Evolutionary conservation across 78 protist species (phyloP), one percentile per base, ranked within the genome.

Genomic region (Isochrysis galbana): DNA sequence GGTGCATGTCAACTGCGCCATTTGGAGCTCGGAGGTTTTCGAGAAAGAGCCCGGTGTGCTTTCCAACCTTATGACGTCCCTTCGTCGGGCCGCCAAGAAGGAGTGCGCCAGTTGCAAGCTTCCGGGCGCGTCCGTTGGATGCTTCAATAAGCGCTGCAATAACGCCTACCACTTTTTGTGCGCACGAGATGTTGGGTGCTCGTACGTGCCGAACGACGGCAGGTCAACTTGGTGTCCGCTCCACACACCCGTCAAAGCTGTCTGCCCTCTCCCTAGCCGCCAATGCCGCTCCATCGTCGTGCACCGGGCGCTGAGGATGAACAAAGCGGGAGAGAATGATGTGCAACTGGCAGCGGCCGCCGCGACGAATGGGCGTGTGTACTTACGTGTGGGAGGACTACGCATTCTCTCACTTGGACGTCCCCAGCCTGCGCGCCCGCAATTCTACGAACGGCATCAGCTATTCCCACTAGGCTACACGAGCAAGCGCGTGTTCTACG

Each of bases 51-150:
- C 1, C 23, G 54, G 51, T 17, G 34, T 11, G 36, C 54, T 78
- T 0, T 2, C 3, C 78, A 5, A 42, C 36, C 11, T 38, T 1
- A 0, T 5, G 34, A 5, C 46, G 17, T 46, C 87, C 2, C 23
- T 78, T 0, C 48, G 34, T 5, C 48, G 87, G 26, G 48, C 87
- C 21, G 21, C 0, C 36, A 39, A 42, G 36, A 21, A 0, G 36
- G 14, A 5, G 34, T 78, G 87, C 87, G 51, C 87, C 41, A 1
- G 10, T 36, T 78, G 87, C 48, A 34, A 38, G 7, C 32, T 23
- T 32, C 46, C 34, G 46, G 87, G 87, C n/a, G 87, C 87, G 51
- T 78, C 87, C 38, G 48, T 78, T 21, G 54, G 87, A 32, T 78
- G 87, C 48, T 0, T 2, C 38, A 0, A 0, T 14, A 39, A 42